Evolutionary conservation across 2,329 filamentous ascomycete genomes (phyloP), one percentile per base, ranked within the genome.

Genomic region (Corynespora cassiicola): DNA sequence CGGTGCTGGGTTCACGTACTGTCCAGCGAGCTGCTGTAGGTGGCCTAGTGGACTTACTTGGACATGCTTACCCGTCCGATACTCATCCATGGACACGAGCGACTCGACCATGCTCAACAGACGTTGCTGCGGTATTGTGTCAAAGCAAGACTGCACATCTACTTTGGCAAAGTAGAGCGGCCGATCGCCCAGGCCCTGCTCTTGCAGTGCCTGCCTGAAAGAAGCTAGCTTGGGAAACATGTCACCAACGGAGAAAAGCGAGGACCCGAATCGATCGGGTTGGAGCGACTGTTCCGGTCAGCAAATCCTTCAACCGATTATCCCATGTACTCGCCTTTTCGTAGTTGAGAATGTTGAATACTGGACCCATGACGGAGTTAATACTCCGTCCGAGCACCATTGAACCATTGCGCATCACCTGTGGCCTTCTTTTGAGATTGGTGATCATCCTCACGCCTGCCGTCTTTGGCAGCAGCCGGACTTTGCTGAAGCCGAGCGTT

Each of bases 101-200:
- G 66, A 62, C 26, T 76, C 71, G 47, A 95, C 79, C 17, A 97
- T 73, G 16, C 75, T 64, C 21, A 96, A 61, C 12, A 97, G 74
- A 1, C 82, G 81, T 17, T 79, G 70, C 63, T 97, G 94, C 0
- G 94, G 94, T 28, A 99, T 96, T 0, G 88, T 96, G 66, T 99
- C 94, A 63, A 96, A 99, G 54, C 92, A 95, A 2, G 89, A 84
- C 62, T 88, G 82, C 14, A 99, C 91, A 60, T 99, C 94, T 9
- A 95, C 76, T 64, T 99, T 99, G 44, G 85, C 91, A 68, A 97
- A 95, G 68, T 88, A 97, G 1, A 96, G 69, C 4, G 68, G 74
- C 7, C 61, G 56, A 0, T 68, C 54, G 0, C 50, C 47, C 2
- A 66, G 41, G 0, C 69, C 67, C 16, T 64, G 57, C 20, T 60